Evolutionary conservation across 2,329 filamentous ascomycete species (phyloP).

Genomic region (Ilyonectria sp.): DNA sequence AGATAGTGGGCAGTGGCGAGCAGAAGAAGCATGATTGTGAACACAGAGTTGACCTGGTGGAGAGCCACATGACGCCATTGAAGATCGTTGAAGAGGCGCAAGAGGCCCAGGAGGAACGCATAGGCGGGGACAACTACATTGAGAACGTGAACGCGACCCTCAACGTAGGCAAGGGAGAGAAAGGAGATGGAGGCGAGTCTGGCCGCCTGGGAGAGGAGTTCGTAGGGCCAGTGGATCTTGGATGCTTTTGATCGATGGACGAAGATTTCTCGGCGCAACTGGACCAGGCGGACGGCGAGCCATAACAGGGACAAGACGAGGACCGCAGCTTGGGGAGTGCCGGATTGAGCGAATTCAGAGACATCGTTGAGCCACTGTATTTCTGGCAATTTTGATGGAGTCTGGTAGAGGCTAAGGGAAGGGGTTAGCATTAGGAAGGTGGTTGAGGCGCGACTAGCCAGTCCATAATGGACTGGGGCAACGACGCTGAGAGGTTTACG

Average conservation of each 20-base stretch:
- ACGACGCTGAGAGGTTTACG: slow-evolving; percentile 16
- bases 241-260: slow-evolving; percentile 53
- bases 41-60: slow-evolving; percentile 65
- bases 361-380: slow-evolving; percentile 58
- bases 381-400: slow-evolving; percentile 35
- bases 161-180: slow-evolving; percentile 54
- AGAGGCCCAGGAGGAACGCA: slow-evolving; percentile 60
- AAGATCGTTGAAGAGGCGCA: slow-evolving; percentile 58
- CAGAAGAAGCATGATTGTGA: slow-evolving; percentile 55
- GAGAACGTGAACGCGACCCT: slow-evolving; percentile 54
- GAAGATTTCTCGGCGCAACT: slow-evolving; percentile 47
- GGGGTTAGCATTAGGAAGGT: slow-evolving; percentile 22
- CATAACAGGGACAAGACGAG: slow-evolving; percentile 56
- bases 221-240: slow-evolving; percentile 59
- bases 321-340: slow-evolving; percentile 57
- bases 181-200: slow-evolving; percentile 59
- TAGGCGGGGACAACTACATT: slow-evolving; percentile 57
- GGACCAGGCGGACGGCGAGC: slow-evolving; percentile 53
- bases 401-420: slow-evolving; percentile 32
- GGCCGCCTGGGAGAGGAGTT: slow-evolving; percentile 59
- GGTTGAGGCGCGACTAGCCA: background rate
- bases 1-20: slow-evolving; percentile 57
- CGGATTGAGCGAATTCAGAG: slow-evolving; percentile 58
- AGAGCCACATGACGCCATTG: slow-evolving; percentile 63
- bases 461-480: background rate